These are phyloP conservation scores for Filobasidium floriforme DNA, from an alignment of 768 basidiomycete genomes.

Conservation along the genomic window DNA sequence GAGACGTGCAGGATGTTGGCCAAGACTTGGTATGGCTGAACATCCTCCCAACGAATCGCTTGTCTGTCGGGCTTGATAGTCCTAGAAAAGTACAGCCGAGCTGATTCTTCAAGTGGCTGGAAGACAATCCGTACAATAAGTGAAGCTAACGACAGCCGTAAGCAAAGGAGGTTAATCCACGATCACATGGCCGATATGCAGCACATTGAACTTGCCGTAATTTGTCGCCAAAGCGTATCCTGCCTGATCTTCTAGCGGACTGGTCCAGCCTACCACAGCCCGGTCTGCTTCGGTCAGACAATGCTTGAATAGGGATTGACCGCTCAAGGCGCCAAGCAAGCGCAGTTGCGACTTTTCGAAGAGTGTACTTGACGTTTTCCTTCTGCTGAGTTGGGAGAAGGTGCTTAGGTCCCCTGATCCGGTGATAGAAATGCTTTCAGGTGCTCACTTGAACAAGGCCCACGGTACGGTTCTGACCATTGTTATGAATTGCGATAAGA, in stretches of 20 bases:
- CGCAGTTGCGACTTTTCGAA: conserved; percentile 53
- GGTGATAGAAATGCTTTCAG: neutral
- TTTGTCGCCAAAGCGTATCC: conserved; percentile 93
- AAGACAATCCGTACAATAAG: conserved; percentile 85
- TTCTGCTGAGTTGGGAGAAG: conserved; percentile 4
- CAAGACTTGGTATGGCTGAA: conserved; percentile 52
- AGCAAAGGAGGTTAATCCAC: neutral
- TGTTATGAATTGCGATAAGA: neutral
- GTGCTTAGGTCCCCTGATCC: neutral
- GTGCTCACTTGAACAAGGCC: neutral
- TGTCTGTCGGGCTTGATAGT: neutral
- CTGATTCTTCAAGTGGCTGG: conserved; percentile 90
- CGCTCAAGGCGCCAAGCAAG: conserved; percentile 74
- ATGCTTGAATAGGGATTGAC: conserved; percentile 85
- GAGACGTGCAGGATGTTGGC: conserved; percentile 61
- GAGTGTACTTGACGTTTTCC: no score
- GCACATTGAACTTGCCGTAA: conserved; percentile 59
- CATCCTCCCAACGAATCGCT: conserved; percentile 21
- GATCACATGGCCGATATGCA: neutral
- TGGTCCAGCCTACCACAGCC: conserved; percentile 73
- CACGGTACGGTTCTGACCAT: neutral
- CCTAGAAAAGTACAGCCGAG: conserved; percentile 74
- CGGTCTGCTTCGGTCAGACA: conserved; percentile 94
- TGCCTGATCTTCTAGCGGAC: conserved; percentile 77
- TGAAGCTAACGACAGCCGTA: conserved; percentile 56